Evolutionary conservation across 2,329 filamentous ascomycete species (phyloP), one percentile per base, ranked within the genome.

Genomic region (Rhynchosporium agropyri): DNA sequence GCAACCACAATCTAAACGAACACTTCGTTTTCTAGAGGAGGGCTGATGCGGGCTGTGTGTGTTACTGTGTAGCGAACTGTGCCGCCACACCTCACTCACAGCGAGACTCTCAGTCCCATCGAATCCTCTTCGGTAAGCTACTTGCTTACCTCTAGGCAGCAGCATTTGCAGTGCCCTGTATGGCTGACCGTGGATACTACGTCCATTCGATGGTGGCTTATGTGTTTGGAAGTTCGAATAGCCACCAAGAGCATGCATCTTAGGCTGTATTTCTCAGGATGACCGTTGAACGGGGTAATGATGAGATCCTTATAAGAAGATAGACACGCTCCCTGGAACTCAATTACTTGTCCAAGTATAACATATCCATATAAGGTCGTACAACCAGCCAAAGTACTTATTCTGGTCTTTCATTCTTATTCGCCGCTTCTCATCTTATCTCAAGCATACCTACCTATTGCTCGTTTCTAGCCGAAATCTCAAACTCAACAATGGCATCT

Each of bases 51-150:
- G 20, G 20, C 20, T 20, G 20, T 20, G 20, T 20, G 20, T 20
- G 20, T 20, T 20, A 20, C 54, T 57, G 54, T 57, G 53, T 43
- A 40, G 36, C 38, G 38, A 26, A 29, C 54, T 46, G 54, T 46
- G 54, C 54, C 54, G 54, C 20, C 54, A 57, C 42, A 45, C 54
- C n/a, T 46, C 8, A 45, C 28, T 10, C 33, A 12, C 26, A 57
- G 38, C 53, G 6, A 36, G 33, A 36, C 33, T 36, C 33, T 10
- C 5, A 6, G 6, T 40, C 40, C 40, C 38, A 31, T 33, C 8
- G 40, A 46, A 57, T 57, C 54, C 54, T 57, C 26, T 20, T 15
- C 42, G 40, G 26, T 29, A 26, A 40, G 20, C 1, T 20, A 20
- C 20, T 20, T 20, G 20, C 20, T 20, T 20, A 20, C 20, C 20